These are phyloP conservation scores for Helotiales sp. DNA, from an alignment of 2,329 filamentous ascomycete genomes.

Conservation along the genomic window DNA sequence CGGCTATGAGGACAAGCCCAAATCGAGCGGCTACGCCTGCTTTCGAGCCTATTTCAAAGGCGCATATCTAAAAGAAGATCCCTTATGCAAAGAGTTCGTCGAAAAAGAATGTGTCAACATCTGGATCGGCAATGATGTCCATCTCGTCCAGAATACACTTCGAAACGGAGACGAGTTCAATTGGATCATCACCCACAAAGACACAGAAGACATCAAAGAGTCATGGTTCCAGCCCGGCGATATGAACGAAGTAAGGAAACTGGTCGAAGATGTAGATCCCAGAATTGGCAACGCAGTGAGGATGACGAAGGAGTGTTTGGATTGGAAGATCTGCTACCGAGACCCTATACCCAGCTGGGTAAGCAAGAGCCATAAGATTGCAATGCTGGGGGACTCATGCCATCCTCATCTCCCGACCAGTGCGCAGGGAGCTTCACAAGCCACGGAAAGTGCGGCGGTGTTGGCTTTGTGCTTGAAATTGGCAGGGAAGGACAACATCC, in stretches of 20 bases:
- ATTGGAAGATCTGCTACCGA: conserved; percentile 56
- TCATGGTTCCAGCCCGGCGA: conserved; percentile 50
- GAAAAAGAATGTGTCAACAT: conserved; percentile 46
- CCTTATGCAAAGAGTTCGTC: conserved; percentile 41
- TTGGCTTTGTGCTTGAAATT: conserved; percentile 45
- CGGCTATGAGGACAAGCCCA: conserved; percentile 51
- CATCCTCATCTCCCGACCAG: conserved; percentile 55
- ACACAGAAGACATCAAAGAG: conserved; percentile 47
- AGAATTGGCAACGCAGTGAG: conserved; percentile 47
- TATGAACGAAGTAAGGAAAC: conserved; percentile 43
- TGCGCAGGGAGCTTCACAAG: conserved; percentile 54
- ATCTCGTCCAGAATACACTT: conserved; percentile 46
- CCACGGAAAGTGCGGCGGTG: conserved; percentile 51
- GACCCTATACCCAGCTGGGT: conserved; percentile 54
- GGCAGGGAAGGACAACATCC: conserved; percentile 42
- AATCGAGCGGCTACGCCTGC: conserved; percentile 53
- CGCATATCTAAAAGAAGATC: conserved; percentile 37
- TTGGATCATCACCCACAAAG: conserved; percentile 49
- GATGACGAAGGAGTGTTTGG: conserved; percentile 46
- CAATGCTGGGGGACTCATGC: conserved; percentile 53
- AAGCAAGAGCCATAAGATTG: conserved; percentile 48
- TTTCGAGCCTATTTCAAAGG: conserved; percentile 49
- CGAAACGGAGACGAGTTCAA: conserved; percentile 45
- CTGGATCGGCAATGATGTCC: conserved; percentile 45
- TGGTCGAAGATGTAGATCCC: conserved; percentile 42